Evolutionary conservation across 2,329 filamentous ascomycete species (phyloP).

Genomic region (Bipolaris cookei): DNA sequence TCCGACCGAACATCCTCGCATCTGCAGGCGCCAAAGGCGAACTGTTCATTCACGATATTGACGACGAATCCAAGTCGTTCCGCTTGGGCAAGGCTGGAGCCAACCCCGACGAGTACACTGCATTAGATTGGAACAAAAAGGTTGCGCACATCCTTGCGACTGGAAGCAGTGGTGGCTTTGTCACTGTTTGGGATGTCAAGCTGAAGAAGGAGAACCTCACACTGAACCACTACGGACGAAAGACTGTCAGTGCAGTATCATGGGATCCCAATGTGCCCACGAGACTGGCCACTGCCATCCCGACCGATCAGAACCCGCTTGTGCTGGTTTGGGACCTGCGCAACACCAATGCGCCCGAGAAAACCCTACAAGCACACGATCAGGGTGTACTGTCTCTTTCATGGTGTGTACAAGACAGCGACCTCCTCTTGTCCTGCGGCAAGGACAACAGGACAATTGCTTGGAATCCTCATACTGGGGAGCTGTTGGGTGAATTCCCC

Average conservation of each 20-base stretch:
- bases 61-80: conserved; percentile 87
- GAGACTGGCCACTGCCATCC: conserved; percentile 89
- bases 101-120: conserved; percentile 93
- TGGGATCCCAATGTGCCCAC: conserved; percentile 96
- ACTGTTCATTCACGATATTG: conserved; percentile 92
- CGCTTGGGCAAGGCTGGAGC: conserved; percentile 86
- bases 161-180: conserved; percentile 89
- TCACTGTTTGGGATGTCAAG: conserved; percentile 98
- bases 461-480: conserved; percentile 94
- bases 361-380: conserved; percentile 87
- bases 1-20: conserved; percentile 87
- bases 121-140: conserved; percentile 97
- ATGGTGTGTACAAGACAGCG: conserved; percentile 91
- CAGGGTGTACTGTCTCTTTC: conserved; percentile 91
- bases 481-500: conserved; percentile 88
- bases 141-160: conserved; percentile 96
- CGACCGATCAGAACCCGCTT: conserved; percentile 84
- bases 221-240: conserved; percentile 85
- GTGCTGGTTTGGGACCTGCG: conserved; percentile 94
- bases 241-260: conserved; percentile 91
- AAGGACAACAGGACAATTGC: conserved; percentile 96
- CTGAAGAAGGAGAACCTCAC: conserved; percentile 97
- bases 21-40: conserved; percentile 95
- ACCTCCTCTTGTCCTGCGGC: conserved; percentile 87
- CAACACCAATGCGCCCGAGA: conserved; percentile 93